Conservation (phyloP, 352 stramenopile species). For the Pythium rishiriense region DNA sequence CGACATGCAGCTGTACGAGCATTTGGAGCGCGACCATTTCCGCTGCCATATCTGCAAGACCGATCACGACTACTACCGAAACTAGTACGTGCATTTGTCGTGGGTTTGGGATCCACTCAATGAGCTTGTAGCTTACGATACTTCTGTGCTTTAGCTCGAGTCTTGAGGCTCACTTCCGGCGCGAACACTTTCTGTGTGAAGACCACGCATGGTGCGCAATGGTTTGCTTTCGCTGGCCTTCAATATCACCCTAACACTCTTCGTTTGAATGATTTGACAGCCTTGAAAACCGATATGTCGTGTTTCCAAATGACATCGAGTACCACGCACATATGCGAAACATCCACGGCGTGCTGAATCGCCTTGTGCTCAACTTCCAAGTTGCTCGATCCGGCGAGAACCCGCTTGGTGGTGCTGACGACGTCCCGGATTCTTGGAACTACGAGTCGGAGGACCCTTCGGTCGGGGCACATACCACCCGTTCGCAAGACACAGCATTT, state of each 20-base stretch:
- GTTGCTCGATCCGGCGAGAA: conserved; percentile 61
- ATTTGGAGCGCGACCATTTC: conserved; percentile 89
- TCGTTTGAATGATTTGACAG: conserved; percentile 22
- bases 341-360: conserved; percentile 72
- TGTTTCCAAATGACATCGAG: conserved; percentile 87
- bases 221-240: background rate
- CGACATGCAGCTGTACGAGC: conserved; percentile 82
- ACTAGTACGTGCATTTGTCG: conserved; percentile 72
- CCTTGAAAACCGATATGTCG: conserved; percentile 83
- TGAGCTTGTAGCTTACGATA: background rate
- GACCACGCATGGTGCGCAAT: conserved; percentile 75
- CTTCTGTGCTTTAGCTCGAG: conserved; percentile 45
- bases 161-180: conserved; percentile 82
- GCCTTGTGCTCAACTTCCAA: conserved; percentile 75
- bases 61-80: conserved; percentile 88
- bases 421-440: conserved; percentile 62
- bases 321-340: conserved; percentile 85
- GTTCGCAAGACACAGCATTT: conserved; percentile 59
- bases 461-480: conserved; percentile 17
- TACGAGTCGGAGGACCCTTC: conserved; percentile 38
- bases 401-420: conserved; percentile 43
- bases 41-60: conserved; percentile 90
- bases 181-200: conserved; percentile 86
- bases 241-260: background rate
- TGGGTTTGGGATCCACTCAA: background rate